Evolutionary conservation across 192 early-diverging fungal genomes (phyloP).

Genomic region (Coemansia sp.): DNA sequence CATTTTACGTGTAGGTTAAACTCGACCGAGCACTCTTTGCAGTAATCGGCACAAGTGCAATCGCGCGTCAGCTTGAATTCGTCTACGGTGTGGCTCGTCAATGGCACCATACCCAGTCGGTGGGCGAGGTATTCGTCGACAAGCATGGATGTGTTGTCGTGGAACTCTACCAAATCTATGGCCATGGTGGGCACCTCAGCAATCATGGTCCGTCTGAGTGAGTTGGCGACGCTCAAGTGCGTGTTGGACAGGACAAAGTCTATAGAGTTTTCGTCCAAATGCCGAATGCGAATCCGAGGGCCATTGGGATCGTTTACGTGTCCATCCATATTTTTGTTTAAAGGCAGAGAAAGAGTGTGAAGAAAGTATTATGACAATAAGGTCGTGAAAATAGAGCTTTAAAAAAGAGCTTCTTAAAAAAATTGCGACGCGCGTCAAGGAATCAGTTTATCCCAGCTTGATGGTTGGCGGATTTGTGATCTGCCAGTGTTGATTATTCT

Average conservation of each 20-base stretch:
- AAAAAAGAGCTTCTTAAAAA: background rate
- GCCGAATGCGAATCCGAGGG: constrained; percentile 53
- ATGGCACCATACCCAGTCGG: constrained; percentile 91
- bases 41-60: constrained; percentile 80
- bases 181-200: constrained; percentile 98
- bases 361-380: no score
- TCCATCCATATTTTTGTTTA: constrained; percentile 22
- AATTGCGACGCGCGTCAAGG: background rate
- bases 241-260: constrained; percentile 87
- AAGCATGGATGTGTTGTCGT: constrained; percentile 89
- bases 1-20: constrained; percentile 86
- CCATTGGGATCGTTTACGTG: constrained; percentile 29
- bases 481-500: background rate
- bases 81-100: constrained; percentile 78
- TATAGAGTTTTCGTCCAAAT: constrained; percentile 46
- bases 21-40: constrained; percentile 89
- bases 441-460: no score
- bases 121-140: constrained; percentile 97
- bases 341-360: background rate
- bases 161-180: constrained; percentile 96
- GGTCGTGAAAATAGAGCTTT: no score
- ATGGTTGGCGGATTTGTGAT: no score
- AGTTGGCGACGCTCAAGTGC: constrained; percentile 84
- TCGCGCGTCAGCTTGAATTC: constrained; percentile 83
- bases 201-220: constrained; percentile 94